Percentiles rank a stretch among this genome's conserved stretches.
Conservation (phyloP, 2,329 filamentous ascomycete species). For the Elsinoe ampelina region DNA sequence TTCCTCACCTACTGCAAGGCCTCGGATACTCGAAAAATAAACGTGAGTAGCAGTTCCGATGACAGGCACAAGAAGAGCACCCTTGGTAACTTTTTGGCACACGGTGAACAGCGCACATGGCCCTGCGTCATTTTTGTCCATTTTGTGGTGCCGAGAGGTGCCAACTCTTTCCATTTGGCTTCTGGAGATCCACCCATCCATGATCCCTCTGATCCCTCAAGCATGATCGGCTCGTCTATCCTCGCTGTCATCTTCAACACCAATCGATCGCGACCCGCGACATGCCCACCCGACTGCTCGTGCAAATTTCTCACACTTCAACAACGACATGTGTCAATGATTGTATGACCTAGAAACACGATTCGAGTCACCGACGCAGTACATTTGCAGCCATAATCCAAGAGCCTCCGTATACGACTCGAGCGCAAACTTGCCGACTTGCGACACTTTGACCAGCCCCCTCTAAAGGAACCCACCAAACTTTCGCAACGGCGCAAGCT, state of each 20-base stretch:
- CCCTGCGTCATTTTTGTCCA: not conserved
- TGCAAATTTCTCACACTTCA: not conserved
- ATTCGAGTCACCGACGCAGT: not conserved
- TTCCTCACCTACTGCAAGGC: too few relatives aligned
- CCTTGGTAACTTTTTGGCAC: too few relatives aligned
- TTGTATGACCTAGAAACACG: not conserved
- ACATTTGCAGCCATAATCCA: not conserved
- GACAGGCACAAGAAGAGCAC: constrained; percentile 6
- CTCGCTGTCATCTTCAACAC: constrained; percentile 9
- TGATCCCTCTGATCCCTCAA: too few relatives aligned
- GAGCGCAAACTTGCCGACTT: not conserved
- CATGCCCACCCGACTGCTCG: not conserved
- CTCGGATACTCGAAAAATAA: too few relatives aligned
- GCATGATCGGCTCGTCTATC: constrained; percentile 5
- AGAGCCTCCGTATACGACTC: not conserved
- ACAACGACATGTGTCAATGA: not conserved
- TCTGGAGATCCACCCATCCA: not conserved
- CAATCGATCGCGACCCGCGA: not conserved
- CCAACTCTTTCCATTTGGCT: not conserved
- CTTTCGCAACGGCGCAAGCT: constrained; percentile 5
- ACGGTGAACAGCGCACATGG: not conserved
- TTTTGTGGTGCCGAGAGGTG: constrained; percentile 7
- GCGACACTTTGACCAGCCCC: constrained; percentile 7
- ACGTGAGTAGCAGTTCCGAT: not conserved
- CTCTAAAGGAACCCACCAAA: not conserved